These are phyloP conservation scores for Stygiomarasmius scandens DNA, from an alignment of 1,284 basidiomycete species.

Conservation along the genomic window DNA sequence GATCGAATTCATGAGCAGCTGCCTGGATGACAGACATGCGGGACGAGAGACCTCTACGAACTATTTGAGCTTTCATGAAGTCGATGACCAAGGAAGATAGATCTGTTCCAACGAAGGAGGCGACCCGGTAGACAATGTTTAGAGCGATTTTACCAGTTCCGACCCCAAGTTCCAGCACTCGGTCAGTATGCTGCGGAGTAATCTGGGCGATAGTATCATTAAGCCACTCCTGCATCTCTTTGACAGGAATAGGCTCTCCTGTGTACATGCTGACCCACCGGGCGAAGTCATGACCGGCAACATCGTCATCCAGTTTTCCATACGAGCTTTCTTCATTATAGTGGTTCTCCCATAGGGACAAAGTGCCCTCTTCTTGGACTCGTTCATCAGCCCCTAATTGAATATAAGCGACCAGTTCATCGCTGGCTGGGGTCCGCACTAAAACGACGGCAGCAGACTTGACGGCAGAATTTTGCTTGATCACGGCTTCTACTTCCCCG, in stretches of 20 bases:
- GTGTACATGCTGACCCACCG: conserved; percentile 12
- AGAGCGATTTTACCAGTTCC: conserved; percentile 9
- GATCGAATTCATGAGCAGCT: conserved; percentile 1
- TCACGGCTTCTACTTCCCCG: neutral
- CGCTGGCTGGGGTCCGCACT: neutral
- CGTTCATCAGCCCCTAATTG: neutral
- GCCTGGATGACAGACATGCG: neutral
- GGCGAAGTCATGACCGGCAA: conserved; percentile 8
- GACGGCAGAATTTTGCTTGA: neutral
- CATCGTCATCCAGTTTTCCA: neutral
- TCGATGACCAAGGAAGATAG: neutral
- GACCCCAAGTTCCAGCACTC: conserved; percentile 10
- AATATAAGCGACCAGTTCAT: neutral
- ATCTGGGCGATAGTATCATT: conserved; percentile 9
- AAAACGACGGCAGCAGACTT: neutral
- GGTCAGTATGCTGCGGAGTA: neutral
- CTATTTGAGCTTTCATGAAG: neutral
- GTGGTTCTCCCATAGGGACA: conserved; percentile 7
- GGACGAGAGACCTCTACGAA: neutral
- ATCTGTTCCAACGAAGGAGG: conserved; percentile 6
- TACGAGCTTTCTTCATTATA: conserved; percentile 5
- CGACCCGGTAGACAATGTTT: neutral
- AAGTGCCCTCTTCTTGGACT: neutral
- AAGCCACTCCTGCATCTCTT: conserved; percentile 11
- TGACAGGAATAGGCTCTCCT: conserved; percentile 1